These are phyloP conservation scores for Dactylonectria macrodidyma DNA, from an alignment of 2,329 filamentous ascomycete genomes.

Conservation along the genomic window DNA sequence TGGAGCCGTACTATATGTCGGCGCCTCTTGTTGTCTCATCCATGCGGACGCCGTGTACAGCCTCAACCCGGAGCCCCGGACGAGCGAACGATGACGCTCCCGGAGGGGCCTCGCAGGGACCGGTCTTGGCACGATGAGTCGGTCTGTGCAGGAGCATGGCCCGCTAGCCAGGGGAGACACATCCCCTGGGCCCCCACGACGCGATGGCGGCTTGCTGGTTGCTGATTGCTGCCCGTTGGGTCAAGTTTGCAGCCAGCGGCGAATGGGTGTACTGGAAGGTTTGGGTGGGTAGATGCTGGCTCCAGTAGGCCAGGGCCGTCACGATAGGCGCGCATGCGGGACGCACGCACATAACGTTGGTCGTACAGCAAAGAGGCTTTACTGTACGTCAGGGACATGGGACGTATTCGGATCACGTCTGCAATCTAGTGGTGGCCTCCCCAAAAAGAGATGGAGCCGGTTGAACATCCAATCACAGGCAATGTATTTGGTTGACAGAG, in stretches of 20 bases:
- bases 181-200: slow-evolving; percentile 40
- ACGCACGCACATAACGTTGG: slow-evolving; percentile 26
- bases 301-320: slow-evolving; percentile 28
- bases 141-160: slow-evolving; percentile 44
- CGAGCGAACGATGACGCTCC: slow-evolving; percentile 40
- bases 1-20: slow-evolving; percentile 21
- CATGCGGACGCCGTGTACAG: slow-evolving; percentile 23
- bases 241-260: slow-evolving; percentile 35
- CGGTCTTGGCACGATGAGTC: slow-evolving; percentile 37
- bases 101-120: slow-evolving; percentile 21
- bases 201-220: slow-evolving; percentile 27
- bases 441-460: slow-evolving; percentile 17
- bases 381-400: slow-evolving; percentile 37
- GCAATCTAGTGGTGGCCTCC: slow-evolving; percentile 7
- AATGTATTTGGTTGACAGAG: slow-evolving; percentile 35
- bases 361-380: slow-evolving; percentile 7
- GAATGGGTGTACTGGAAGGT: slow-evolving; percentile 21
- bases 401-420: slow-evolving; percentile 37
- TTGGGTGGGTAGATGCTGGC: slow-evolving; percentile 27
- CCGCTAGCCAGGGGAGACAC: slow-evolving; percentile 31
- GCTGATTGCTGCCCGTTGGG: slow-evolving; percentile 29
- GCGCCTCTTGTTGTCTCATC: slow-evolving; percentile 17
- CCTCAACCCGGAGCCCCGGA: slow-evolving; percentile 37
- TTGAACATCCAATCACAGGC: slow-evolving; percentile 40
- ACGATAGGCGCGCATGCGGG: slow-evolving; percentile 38